Evolutionary conservation across 805 yeast species (phyloP), one percentile per base, ranked within the genome.

Genomic region (Saccharomycodes ludwigii): DNA sequence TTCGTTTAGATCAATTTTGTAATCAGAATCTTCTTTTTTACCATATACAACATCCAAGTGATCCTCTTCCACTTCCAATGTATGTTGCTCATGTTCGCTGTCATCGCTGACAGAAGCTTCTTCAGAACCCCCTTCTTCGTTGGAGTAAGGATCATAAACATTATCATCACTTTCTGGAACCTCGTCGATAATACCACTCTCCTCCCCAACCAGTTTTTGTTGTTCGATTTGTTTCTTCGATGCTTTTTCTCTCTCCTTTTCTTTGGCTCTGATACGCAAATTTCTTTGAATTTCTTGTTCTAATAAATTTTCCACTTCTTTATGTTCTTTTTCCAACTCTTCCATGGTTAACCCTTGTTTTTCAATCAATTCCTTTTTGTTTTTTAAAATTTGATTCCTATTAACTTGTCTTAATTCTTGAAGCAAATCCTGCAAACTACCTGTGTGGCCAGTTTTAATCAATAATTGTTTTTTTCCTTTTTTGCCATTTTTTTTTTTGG

Each of bases 281-380:
- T 58, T 68, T 40, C 75, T 59, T 35, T 63, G 64, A 38, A 68
- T 61, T 44, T 69, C 75, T 35, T 67, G 58, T 40, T 69, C 70
- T 40, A 72, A 52, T 38, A 54, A 44, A 25, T 46, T 40, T 21
- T 48, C 54, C 2, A 45, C 48, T 9, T 44, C 37, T 22, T 49
- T 51, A 34, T 58, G 61, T 31, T 53, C 57, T 57, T 71, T 53
- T 40, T 60, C 50, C 9, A 55, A 45, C 18, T 45, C 51, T 23
- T 46, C 55, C 45, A 65, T 34, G 26, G 62, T 68, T 31, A 56
- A 48, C 32, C 65, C 68, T 24, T 68, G 58, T 25, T 59, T 58
- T n/a, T 61, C 59, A 24, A 64, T 49, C 2, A 56, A 59, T 35
- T 73, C 61, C 39, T 60, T 68, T 45, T 65, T 63, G 40, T 66